phyloP scores from a whole-genome alignment of 495 filamentous ascomycete genomes.

The Penicillium longicatenatum region DNA sequence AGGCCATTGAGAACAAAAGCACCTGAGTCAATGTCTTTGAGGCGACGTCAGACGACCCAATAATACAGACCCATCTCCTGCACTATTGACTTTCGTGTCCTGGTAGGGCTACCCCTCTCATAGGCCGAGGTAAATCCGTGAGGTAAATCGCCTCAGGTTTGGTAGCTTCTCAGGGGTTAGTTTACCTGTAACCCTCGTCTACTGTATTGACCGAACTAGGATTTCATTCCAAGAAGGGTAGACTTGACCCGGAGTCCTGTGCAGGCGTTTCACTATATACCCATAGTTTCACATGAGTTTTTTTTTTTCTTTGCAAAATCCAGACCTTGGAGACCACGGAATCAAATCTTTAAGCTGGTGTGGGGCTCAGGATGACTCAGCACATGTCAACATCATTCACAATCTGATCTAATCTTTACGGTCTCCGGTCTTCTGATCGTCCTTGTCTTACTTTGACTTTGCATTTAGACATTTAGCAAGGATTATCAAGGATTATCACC shows the following conservation, averaged over 20 bases:
- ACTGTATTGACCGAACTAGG: neutral
- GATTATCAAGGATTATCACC: slow-evolving; percentile 1
- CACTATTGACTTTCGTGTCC: neutral
- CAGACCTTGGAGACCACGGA: slow-evolving; percentile 11
- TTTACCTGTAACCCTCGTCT: neutral
- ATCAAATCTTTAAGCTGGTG: slow-evolving; percentile 21
- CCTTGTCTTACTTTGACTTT: slow-evolving; percentile 15
- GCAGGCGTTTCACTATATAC: neutral
- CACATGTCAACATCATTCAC: slow-evolving; percentile 14
- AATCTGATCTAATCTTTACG: neutral
- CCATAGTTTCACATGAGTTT: neutral
- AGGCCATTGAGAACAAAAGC: neutral
- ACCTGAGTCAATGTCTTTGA: slow-evolving; percentile 4
- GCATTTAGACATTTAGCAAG: neutral
- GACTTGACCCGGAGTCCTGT: neutral
- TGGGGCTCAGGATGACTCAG: slow-evolving; percentile 24
- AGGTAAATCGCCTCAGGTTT: neutral
- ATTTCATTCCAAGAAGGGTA: neutral
- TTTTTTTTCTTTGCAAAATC: neutral
- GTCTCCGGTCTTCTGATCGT: neutral
- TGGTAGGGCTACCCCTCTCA: neutral
- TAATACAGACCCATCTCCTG: neutral
- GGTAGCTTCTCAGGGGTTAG: slow-evolving; percentile 5
- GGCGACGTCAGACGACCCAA: slow-evolving; percentile 11
- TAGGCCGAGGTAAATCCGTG: slow-evolving; percentile 3